Evolutionary conservation across 257 asterid species (phyloP), one percentile per base, ranked within the genome.

Genomic region (Capsicum chinense): DNA sequence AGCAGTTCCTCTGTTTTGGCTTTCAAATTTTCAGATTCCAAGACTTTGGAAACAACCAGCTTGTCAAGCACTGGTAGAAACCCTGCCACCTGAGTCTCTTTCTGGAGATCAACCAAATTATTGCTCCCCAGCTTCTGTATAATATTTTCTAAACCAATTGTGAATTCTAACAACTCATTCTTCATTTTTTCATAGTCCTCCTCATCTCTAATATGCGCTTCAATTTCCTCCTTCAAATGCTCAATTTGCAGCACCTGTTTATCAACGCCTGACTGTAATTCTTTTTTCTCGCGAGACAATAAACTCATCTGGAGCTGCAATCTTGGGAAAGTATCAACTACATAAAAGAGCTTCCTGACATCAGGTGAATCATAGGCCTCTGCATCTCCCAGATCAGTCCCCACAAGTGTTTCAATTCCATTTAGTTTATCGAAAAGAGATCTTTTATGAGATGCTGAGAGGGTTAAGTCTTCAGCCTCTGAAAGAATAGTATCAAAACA

Each of bases 1-100:
- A 89, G 90, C 82, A 96, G 97, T 84, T 93, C 98, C 87, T 92
- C 97, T 82, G 83, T 89, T 89, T 90, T 89, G 37, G 92, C 87
- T 88, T 91, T 93, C 83, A 91, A 89, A 85, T 74, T 89, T 88
- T 91, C 95, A 15, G 97, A 93, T 85, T 97, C 98, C 50, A 58
- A 68, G 76, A 90, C 78, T 85, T 79, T 83, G 63, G 92, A 88
- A 88, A 84, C 85, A 84, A 92, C 89, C 85, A 91, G 90, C 84
- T 88, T 91, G 52, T 95, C 98, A 62, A 97, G 92, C 85, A 91
- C 82, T 58, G 92, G 86, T 48, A 97, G 79, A 68, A 92, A 83
- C 90, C 89, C 88, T 21, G 80, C 69, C 54, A 81, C 85, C 54
- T 88, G 89, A 87, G 89, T 88, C 79, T 48, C 86, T 90, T 90